phyloP scores from a whole-genome alignment of 768 basidiomycete genomes.

The Pholiota conissans region DNA sequence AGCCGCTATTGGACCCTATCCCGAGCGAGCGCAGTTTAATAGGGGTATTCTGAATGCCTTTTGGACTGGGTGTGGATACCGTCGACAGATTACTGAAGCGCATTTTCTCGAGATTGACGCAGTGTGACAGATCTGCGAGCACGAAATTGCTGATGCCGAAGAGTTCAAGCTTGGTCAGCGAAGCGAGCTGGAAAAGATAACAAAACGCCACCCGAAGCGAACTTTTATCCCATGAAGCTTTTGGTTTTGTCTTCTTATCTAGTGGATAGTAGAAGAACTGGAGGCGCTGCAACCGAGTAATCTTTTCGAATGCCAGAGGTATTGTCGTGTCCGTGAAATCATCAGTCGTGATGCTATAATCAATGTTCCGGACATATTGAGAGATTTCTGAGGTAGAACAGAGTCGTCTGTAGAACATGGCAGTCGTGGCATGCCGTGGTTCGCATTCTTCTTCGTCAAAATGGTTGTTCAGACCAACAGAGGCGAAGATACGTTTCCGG shows the following conservation, averaged over 20 bases:
- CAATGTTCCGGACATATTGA: no score
- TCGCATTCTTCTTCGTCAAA: no score
- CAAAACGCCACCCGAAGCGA: constrained; percentile 5
- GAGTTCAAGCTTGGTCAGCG: constrained; percentile 1
- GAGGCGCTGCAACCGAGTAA: neutral
- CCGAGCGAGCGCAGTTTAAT: neutral
- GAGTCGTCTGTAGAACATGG: no score
- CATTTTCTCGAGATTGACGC: constrained; percentile 2
- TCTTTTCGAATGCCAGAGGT: neutral
- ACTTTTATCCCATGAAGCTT: constrained; percentile 6
- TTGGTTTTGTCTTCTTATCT: no score
- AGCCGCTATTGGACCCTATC: neutral
- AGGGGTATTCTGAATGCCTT: no score
- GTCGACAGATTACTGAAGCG: neutral
- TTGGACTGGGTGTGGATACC: neutral
- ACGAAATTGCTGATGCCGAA: constrained; percentile 2
- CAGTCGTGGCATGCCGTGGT: no score
- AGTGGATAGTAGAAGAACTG: neutral
- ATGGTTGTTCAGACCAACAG: no score
- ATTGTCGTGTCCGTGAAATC: neutral
- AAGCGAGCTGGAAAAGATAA: constrained; percentile 6
- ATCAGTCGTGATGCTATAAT: no score
- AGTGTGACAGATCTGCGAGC: constrained; percentile 2
- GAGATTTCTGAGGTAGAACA: no score
- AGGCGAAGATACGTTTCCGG: no score